Evolutionary conservation across 1,284 basidiomycete genomes (phyloP), one percentile per base, ranked within the genome.

Genomic region (Omphalotus olearius): DNA sequence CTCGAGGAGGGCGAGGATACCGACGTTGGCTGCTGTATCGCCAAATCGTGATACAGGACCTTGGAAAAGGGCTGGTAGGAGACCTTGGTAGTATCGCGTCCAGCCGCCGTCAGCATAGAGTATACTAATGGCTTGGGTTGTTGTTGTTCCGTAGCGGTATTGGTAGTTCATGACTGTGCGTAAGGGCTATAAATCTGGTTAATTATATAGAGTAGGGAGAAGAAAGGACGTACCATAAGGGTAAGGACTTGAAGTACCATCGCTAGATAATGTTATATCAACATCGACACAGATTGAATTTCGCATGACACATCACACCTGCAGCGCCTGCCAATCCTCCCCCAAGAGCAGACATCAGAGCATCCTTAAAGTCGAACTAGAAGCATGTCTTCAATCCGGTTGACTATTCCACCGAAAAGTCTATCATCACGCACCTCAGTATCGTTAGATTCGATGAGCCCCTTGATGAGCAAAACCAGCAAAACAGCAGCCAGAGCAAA

Each of bases 141-240:
- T 79, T 0, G 81, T 78, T 0, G 85, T 86, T 6, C 93, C 93
- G 63, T 84, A 93, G 45, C 87, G 81, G 63, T 90, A 91, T 68
- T 91, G 91, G 64, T 91, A 93, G 72, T 95, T 95, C 92, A 95
- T 94, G 51, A 93, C 77, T 1, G 92, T 96, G 20, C 91, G 80
- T 1, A 91, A 66, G 1, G 88, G 88, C 84, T 76, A 44, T 17
- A 16, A 23, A 4, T 17, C 38, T 20, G 26, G 11, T 37, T 54
- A 30, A 45, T 37, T 40, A 30, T 35, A 35, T 17, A 26, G 38
- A 18, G 16, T 39, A 35, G 40, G 37, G 33, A 45, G 39, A 62
- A 50, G 13, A 57, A 58, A 38, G 53, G 28, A 40, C 59, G 51
- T 62, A 82, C 83, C 90, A 94, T 94, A 50, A 93, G 76, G 1